Evolutionary conservation across 2,329 filamentous ascomycete genomes (phyloP).

Genomic region (Botryotinia calthae): DNA sequence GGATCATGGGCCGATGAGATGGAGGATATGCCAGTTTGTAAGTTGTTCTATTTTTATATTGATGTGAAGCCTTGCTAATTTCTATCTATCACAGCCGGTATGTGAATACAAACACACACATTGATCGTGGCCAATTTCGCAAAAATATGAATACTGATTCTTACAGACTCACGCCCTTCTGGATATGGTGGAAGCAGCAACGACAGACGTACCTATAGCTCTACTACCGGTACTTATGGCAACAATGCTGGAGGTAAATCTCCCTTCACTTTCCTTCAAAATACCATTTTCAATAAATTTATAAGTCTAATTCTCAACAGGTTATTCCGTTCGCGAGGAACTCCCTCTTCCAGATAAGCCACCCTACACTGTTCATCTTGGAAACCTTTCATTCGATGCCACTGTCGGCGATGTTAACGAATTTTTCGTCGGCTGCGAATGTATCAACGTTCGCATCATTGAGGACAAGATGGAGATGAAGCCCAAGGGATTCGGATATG

Average conservation of each 20-base stretch:
- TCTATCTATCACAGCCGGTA: conserved; percentile 36
- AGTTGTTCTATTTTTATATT: conserved; percentile 25
- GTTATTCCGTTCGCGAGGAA: conserved; percentile 67
- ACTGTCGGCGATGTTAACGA: conserved; percentile 78
- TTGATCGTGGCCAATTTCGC: conserved; percentile 7
- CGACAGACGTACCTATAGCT: conserved; percentile 38
- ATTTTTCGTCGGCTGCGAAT: conserved; percentile 81
- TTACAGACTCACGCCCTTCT: conserved; percentile 38
- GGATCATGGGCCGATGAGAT: conserved; percentile 99
- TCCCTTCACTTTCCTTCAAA: neutral
- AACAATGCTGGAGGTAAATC: conserved; percentile 36
- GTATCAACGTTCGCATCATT: conserved; percentile 91
- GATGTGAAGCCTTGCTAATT: conserved; percentile 31
- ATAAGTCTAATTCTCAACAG: conserved; percentile 40
- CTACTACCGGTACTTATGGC: conserved; percentile 37
- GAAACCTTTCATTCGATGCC: conserved; percentile 94
- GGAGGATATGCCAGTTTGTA: conserved; percentile 61
- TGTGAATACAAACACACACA: conserved; percentile 24
- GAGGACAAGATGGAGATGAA: conserved; percentile 92
- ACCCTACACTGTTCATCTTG: conserved; percentile 92
- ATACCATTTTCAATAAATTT: neutral
- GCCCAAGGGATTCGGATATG: conserved; percentile 97
- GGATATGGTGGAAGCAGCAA: conserved; percentile 31
- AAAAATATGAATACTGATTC: conserved; percentile 23
- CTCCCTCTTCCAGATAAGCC: conserved; percentile 87